Evolutionary conservation across 331 rosid genomes (phyloP).

Genomic region (Saraca asoca): DNA sequence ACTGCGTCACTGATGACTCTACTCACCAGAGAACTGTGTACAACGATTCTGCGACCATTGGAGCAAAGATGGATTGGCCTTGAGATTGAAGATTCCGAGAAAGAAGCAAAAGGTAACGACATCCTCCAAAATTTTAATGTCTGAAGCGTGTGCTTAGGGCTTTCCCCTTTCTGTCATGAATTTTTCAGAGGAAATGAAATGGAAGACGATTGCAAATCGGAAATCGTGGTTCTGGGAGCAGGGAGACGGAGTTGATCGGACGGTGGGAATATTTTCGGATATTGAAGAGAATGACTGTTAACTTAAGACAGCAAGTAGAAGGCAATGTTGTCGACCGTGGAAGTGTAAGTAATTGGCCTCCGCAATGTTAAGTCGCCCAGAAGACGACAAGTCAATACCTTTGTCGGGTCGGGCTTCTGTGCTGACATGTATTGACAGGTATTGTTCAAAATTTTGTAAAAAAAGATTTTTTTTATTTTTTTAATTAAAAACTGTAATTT

Average conservation of each 20-base stretch:
- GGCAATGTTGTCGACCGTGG: no score
- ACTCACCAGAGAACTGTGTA: conserved; percentile 45
- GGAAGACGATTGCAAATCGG: conserved; percentile 25
- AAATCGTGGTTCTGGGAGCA: conserved; percentile 19
- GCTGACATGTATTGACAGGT: no score
- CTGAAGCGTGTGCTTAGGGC: neutral
- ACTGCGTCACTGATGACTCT: neutral
- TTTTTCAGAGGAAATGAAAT: neutral
- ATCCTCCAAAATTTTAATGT: conserved; percentile 28
- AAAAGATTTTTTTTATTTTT: no score
- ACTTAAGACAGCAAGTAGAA: no score
- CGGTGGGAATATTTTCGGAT: no score
- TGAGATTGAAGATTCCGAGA: conserved; percentile 37
- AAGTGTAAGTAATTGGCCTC: no score
- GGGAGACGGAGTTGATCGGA: neutral
- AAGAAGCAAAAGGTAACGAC: conserved; percentile 45
- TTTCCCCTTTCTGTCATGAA: neutral
- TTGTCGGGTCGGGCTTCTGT: no score
- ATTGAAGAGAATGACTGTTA: no score
- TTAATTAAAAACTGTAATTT: no score
- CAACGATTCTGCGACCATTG: conserved; percentile 28
- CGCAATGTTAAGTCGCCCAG: no score
- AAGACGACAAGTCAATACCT: no score
- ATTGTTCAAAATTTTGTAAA: no score
- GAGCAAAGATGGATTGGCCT: conserved; percentile 38